Base-by-base conservation (phyloP, 345 rosid genomes). In the Isatis tinctoria region DNA sequence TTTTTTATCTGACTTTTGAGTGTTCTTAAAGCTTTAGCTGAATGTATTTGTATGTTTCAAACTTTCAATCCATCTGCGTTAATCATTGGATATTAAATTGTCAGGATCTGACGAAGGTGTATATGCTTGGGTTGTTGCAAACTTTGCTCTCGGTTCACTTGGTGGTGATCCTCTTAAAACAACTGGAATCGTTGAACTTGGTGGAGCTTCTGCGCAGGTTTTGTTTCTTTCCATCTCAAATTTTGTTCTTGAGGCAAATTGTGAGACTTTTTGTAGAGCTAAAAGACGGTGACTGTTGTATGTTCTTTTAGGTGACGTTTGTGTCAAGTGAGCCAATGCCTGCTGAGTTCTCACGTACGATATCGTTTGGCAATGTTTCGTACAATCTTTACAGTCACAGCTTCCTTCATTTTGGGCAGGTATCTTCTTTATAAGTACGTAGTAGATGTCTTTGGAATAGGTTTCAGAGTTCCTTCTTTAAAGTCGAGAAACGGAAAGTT, bases 151-250 rank as follows among this genome's bases (percentile, higher is more conserved):
- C 22, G 94, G 93, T 73, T 81, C 85, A 14, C 91, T 95, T 80
- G 97, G 97, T 33, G 88, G 86, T 47, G 88, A 95, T 83, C 93
- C 99, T 81, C 60, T 60, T 64, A 56, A 84, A 11, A 87, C 99
- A n/a, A 86, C 93, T 24, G 99, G 97, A 69, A 91, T 95, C 68
- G 83, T 95, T 69, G 99, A 92, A 82, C 99, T 95, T 76, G 99
- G 97, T 0, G 99, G 99, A 13, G 99, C 99, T 71, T 95, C 99
- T 51, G 96, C 96, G 32, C 99, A 95, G 97, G 97, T 92, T 78
- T 70, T 37, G 58, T 6, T 57, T 70, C 3, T 20, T 39, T 51
- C 3, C 20, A 13, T 67, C 14, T 26, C 10, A 4, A 1, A 20
- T 1, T 17, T 16, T 16, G 28, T 45, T 10, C 12, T 32, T 30